Base-by-base conservation (phyloP, 225 moss, liverwort and hornwort species). In the Polytrichum commune region DNA sequence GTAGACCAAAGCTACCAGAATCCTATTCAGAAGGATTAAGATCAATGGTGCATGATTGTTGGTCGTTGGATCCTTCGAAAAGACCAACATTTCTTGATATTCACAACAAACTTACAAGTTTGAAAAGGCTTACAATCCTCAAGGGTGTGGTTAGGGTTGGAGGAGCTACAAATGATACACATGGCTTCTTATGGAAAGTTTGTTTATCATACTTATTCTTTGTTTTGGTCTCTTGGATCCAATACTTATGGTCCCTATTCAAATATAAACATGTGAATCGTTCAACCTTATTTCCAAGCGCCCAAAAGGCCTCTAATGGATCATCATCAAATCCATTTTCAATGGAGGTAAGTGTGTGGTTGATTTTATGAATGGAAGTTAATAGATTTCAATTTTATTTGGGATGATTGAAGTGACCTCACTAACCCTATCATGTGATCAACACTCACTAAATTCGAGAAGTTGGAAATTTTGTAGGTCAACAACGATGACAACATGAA, bases 51-150 rank as follows among this genome's bases (percentile, higher is more conserved):
- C 53, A 55, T 23, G 71, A 78, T 20, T 85, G 85, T 73, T 85
- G 81, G 85, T 65, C n/a, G 1, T 38, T 32, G 55, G 74, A 85
- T 26, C 64, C 62, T 24, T 60, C 55, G 16, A 70, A 54, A 63
- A 68, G 81, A 62, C 85, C 85, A 29, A 23, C 27, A 16, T 79
- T 74, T 63, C 58, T 73, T 28, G 82, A 85, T 5, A 76, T 85
- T 73, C 79, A 74, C 64, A 76, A 32, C 0, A 32, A 1, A 6
- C 32, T 32, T 6, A 32, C 32, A 32, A 32, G 6, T 6, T 32
- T 32, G 32, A 32, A 32, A 32, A 32, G 32, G n/a, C n/a, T n/a
- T 32, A 32, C 32, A 32, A 32, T 32, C 6, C 32, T 32, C 6
- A 32, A 32, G 6, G 32, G 32, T 32, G 6, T 32, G 32, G 6